phyloP scores from a whole-genome alignment of 352 stramenopile genomes.

The Saprolegnia diclina region DNA sequence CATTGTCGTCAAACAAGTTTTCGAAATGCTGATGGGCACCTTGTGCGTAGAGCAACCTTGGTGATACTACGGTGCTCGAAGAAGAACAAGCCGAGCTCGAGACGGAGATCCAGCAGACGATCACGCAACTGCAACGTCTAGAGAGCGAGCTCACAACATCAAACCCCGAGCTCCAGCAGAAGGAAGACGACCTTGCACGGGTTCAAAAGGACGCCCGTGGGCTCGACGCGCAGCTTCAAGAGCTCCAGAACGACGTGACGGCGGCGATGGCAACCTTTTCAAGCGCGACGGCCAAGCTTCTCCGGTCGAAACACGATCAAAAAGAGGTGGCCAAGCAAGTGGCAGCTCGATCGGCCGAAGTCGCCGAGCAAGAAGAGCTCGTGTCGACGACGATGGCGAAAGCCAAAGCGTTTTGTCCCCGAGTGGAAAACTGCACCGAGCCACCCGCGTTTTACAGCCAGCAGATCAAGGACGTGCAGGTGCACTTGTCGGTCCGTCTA shows the following conservation, averaged over 20 bases:
- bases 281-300: neutral
- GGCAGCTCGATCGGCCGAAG: neutral
- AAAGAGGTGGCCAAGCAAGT: neutral
- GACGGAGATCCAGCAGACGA: conserved; percentile 40
- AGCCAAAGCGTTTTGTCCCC: conserved; percentile 7
- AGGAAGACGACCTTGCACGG: conserved; percentile 53
- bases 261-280: neutral
- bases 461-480: conserved; percentile 69
- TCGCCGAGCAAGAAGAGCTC: conserved; percentile 6
- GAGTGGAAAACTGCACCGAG: conserved; percentile 29
- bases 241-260: conserved; percentile 50
- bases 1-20: too few relatives aligned
- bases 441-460: conserved; percentile 76
- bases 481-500: neutral
- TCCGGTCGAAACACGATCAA: neutral
- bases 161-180: conserved; percentile 61
- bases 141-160: conserved; percentile 53
- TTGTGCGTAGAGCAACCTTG: conserved; percentile 17
- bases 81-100: conserved; percentile 53
- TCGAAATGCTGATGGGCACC: neutral
- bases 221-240: conserved; percentile 44
- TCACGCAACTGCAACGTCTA: conserved; percentile 43
- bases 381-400: neutral
- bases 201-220: conserved; percentile 37
- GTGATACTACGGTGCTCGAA: conserved; percentile 65